Base-by-base conservation (phyloP, 163 green algal genomes). In the Volvox carteri region DNA sequence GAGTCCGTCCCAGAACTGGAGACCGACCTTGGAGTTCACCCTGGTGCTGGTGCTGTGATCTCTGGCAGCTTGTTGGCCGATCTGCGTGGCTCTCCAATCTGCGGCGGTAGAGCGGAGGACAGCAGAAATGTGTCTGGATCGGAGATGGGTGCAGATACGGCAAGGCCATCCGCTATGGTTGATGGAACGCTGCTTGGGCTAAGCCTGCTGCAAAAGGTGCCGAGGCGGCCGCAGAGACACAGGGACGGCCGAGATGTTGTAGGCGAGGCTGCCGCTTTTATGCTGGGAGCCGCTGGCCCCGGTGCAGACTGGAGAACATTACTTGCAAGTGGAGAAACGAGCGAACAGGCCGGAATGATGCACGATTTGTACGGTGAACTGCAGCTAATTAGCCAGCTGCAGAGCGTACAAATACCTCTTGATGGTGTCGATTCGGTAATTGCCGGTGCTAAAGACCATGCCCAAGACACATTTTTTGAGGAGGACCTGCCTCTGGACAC, bases 311-410 rank as follows among this genome's bases (percentile, higher is more conserved):
- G n/a, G n/a, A n/a, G n/a, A n/a, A n/a, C n/a, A n/a, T n/a, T n/a
- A n/a, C n/a, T n/a, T n/a, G n/a, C n/a, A n/a, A n/a, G n/a, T n/a
- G n/a, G n/a, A n/a, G n/a, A n/a, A 54, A 28, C 5, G 14, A n/a
- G 1, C 44, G 62, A 68, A 39, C 3, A 33, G 16, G 60, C 30
- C 42, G 83, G 68, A 4, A 67, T 88, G 11, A 39, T 48, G 68
- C 81, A 74, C 68, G 83, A 88, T 28, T 28, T 88, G 50, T 81
- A 72, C 50, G 83, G 83, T 0, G 83, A 81, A 25, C 48, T 88
- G 52, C 48, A 58, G 48, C 48, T 88, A 21, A 41, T 42, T 35
- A 37, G 16, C 9, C 68, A 81, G 83, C 68, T 88, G 46, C 23
- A 33, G 35, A 44, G 60, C 4, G n/a, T n/a, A n/a, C n/a, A n/a